These are phyloP conservation scores for Irpex rosettiformis DNA, from an alignment of 1,284 basidiomycete species.

Conservation along the genomic window DNA sequence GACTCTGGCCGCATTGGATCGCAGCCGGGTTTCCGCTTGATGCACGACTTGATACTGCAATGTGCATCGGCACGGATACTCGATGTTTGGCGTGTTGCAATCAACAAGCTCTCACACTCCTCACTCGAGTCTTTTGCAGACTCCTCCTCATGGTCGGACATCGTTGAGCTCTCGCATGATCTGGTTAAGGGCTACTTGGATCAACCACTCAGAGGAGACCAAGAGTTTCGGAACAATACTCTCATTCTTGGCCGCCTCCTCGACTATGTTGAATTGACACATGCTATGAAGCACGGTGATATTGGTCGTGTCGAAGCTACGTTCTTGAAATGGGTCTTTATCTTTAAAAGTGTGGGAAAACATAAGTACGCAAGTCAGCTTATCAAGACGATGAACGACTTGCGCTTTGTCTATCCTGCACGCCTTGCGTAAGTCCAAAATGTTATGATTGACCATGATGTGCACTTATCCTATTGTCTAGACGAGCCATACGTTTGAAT, in stretches of 20 bases:
- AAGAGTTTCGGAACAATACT: slow-evolving; percentile 19
- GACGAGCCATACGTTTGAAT: slow-evolving; percentile 24
- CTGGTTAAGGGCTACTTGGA: slow-evolving; percentile 22
- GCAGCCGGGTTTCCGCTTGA: slow-evolving; percentile 31
- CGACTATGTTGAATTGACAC: slow-evolving; percentile 26
- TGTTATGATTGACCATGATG: background rate
- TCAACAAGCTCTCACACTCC: background rate
- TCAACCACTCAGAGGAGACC: slow-evolving; percentile 13
- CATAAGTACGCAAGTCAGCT: slow-evolving; percentile 30
- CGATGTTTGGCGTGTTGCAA: background rate
- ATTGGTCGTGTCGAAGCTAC: slow-evolving; percentile 29
- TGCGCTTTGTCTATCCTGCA: slow-evolving; percentile 16
- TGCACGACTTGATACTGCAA: slow-evolving; percentile 34
- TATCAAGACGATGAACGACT: slow-evolving; percentile 15
- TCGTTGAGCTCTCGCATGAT: slow-evolving; percentile 16
- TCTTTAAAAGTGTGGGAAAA: slow-evolving; percentile 27
- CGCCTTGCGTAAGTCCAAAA: slow-evolving; percentile 1
- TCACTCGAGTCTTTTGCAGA: slow-evolving; percentile 17
- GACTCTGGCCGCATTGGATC: slow-evolving; percentile 24
- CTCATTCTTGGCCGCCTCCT: slow-evolving; percentile 21
- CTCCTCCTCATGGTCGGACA: slow-evolving; percentile 20
- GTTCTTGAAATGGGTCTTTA: slow-evolving; percentile 23
- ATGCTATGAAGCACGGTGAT: slow-evolving; percentile 30
- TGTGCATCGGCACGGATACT: background rate
- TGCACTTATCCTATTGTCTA: slow-evolving; percentile 1